phyloP scores from a whole-genome alignment of 306 rosid genomes.

The Quercus parvula region DNA sequence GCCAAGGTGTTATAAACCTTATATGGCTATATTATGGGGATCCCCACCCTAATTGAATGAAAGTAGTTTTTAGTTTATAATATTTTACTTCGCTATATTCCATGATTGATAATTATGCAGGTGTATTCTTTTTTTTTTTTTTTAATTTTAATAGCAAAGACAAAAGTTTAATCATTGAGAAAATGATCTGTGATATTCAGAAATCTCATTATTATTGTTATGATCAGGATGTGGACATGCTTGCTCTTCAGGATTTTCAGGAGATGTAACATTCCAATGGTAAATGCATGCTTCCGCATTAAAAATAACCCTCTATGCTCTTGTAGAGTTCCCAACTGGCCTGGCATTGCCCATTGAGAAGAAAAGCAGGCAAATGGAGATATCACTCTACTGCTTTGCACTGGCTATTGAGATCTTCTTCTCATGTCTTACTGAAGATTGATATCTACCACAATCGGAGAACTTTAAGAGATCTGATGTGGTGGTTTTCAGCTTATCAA shows the following conservation, averaged over 20 bases:
- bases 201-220: constrained; percentile 7
- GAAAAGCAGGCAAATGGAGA: constrained; percentile 82
- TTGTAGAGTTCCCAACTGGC: constrained; percentile 77
- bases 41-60: not conserved
- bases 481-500: constrained; percentile 77
- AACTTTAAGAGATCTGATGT: constrained; percentile 78
- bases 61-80: not conserved
- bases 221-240: constrained; percentile 92
- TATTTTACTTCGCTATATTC: not conserved
- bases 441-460: constrained; percentile 63
- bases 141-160: not conserved
- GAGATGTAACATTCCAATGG: constrained; percentile 78
- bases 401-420: constrained; percentile 92
- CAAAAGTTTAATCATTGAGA: not conserved
- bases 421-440: constrained; percentile 69
- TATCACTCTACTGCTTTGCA: constrained; percentile 83
- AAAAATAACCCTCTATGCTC: not conserved
- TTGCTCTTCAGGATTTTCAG: constrained; percentile 55
- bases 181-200: not conserved
- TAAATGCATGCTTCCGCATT: constrained; percentile 1
- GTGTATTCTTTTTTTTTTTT: not conserved
- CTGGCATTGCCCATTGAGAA: constrained; percentile 63
- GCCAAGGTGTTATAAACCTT: not conserved
- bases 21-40: not conserved
- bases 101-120: not conserved